Conservation (phyloP, 2,329 filamentous ascomycete genomes). For the Leptographium galeiforme region DNA sequence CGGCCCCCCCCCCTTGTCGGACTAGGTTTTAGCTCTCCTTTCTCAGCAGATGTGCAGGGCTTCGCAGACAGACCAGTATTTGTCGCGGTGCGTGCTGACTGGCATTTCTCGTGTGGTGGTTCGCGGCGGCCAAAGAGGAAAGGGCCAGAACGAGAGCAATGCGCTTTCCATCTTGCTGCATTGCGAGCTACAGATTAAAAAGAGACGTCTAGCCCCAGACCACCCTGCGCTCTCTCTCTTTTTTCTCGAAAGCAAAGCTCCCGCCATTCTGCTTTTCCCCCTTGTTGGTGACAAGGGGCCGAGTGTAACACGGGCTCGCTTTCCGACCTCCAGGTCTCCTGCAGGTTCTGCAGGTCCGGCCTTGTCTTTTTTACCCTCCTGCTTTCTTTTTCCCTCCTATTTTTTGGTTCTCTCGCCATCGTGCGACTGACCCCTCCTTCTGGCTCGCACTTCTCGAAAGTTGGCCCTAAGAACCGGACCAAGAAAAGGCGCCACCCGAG, state of each 20-base stretch:
- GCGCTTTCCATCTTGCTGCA: neutral
- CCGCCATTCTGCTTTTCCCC: no score
- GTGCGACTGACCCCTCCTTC: neutral
- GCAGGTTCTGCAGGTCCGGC: no score
- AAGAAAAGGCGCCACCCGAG: neutral
- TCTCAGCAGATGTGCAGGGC: neutral
- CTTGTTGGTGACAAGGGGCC: no score
- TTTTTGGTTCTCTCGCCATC: neutral
- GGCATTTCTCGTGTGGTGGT: no score
- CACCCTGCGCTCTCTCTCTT: no score
- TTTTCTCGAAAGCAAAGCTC: no score
- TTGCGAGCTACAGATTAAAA: neutral
- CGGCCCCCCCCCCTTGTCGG: no score
- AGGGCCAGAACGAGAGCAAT: neutral
- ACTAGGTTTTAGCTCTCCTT: neutral
- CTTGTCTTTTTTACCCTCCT: neutral
- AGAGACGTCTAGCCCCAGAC: neutral
- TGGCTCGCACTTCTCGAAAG: neutral
- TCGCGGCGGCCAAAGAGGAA: neutral
- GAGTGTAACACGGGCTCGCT: no score
- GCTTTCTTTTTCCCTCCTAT: neutral
- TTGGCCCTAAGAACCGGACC: neutral
- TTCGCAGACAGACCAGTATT: no score
- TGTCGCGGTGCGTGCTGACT: no score
- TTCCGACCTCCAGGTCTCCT: no score